These are phyloP conservation scores for Atkinsonella texensis DNA, from an alignment of 2,329 filamentous ascomycete genomes.

Conservation along the genomic window DNA sequence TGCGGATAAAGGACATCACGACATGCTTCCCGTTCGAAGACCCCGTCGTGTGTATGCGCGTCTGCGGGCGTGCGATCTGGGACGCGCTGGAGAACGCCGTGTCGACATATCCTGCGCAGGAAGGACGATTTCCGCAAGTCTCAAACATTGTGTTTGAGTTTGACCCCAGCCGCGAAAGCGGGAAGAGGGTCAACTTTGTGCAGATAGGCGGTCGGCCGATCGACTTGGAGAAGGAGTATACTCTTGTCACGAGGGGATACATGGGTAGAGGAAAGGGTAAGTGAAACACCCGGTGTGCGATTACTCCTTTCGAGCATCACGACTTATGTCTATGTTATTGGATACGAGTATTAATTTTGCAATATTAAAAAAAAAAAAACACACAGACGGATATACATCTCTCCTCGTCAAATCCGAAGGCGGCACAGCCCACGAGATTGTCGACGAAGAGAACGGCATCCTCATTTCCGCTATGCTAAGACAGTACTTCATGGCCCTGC, in stretches of 20 bases:
- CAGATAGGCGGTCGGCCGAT: conserved; percentile 50
- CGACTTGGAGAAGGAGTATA: conserved; percentile 52
- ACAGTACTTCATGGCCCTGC: conserved; percentile 83
- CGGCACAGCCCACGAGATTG: conserved; percentile 62
- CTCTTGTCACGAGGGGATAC: conserved; percentile 71
- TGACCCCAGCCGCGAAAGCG: conserved; percentile 48
- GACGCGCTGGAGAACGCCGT: conserved; percentile 80
- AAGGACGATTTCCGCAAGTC: conserved; percentile 76
- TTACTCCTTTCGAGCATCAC: background rate
- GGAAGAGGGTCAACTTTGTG: conserved; percentile 51
- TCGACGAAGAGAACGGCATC: conserved; percentile 78
- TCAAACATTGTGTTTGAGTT: conserved; percentile 70
- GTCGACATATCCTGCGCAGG: conserved; percentile 66
- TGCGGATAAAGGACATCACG: conserved; percentile 70
- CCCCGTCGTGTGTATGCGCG: conserved; percentile 65
- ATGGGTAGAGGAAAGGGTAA: conserved; percentile 69
- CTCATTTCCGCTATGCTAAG: conserved; percentile 76
- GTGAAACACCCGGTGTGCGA: background rate
- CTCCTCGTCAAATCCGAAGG: conserved; percentile 67
- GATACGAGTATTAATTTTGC: too few relatives aligned
- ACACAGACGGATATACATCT: conserved; percentile 60
- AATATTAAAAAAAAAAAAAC: too few relatives aligned
- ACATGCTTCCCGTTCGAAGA: conserved; percentile 91
- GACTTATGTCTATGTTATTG: too few relatives aligned
- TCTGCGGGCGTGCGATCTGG: conserved; percentile 59